Evolutionary conservation across 2,329 filamentous ascomycete species (phyloP).

Genomic region (Microcyclospora tardicrescens): DNA sequence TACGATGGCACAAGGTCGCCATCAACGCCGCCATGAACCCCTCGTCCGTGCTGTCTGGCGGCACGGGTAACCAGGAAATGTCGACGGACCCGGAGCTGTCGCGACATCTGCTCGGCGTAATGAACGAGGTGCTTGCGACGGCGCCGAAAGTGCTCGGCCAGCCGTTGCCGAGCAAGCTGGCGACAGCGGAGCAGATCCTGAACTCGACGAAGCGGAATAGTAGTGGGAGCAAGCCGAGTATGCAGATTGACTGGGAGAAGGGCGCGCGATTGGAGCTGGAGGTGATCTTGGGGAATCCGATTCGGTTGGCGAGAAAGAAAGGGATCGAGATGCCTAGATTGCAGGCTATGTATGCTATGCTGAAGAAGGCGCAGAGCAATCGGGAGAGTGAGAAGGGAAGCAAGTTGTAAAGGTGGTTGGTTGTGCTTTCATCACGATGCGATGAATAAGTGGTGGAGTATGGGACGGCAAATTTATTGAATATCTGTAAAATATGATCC

Average conservation of each 20-base stretch:
- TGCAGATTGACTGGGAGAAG: constrained; percentile 58
- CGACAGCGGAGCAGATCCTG: constrained; percentile 49
- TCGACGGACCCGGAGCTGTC: constrained; percentile 49
- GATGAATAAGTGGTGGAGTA: no score
- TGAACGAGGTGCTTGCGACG: constrained; percentile 55
- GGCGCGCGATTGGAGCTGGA: constrained; percentile 56
- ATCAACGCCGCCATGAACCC: constrained; percentile 69
- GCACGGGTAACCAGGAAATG: constrained; percentile 54
- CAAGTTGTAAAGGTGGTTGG: constrained; percentile 8
- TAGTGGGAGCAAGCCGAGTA: constrained; percentile 46
- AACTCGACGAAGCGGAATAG: constrained; percentile 50
- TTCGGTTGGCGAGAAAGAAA: constrained; percentile 48
- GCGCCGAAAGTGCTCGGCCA: constrained; percentile 50
- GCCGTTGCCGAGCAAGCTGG: constrained; percentile 47
- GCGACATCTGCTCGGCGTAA: constrained; percentile 49
- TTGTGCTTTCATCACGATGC: no score
- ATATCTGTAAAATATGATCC: no score
- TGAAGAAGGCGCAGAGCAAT: constrained; percentile 48
- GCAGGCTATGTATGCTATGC: constrained; percentile 53
- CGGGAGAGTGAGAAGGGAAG: constrained; percentile 29
- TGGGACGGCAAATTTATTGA: no score
- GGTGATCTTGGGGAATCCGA: constrained; percentile 59
- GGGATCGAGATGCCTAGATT: constrained; percentile 54
- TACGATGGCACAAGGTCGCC: constrained; percentile 64
- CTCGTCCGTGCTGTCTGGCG: constrained; percentile 53